A percentile compares a stretch with the other conserved stretches of the same genome.
Evolutionary conservation across 2,329 filamentous ascomycete genomes (phyloP).

Genomic region (Venturia nashicola): DNA sequence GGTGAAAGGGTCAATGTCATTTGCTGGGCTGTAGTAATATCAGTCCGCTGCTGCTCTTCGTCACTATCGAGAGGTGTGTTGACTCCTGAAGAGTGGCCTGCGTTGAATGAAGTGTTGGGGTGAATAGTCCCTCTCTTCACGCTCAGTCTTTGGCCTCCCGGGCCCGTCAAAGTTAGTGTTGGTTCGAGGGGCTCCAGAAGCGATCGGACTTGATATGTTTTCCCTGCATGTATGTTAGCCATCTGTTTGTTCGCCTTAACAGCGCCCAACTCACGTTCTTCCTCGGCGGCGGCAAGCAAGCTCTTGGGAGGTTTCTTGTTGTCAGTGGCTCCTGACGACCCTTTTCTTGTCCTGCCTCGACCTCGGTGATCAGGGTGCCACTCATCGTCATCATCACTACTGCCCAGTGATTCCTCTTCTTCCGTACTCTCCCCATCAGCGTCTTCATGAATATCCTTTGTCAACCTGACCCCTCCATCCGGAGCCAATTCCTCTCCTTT

Average conservation of each 20-base stretch:
- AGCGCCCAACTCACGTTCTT: constrained; percentile 51
- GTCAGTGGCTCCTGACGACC: constrained; percentile 12
- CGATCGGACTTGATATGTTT: constrained; percentile 49
- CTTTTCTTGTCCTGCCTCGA: constrained; percentile 22
- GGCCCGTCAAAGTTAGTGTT: constrained; percentile 51
- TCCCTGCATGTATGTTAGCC: constrained; percentile 28
- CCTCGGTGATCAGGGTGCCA: constrained; percentile 27
- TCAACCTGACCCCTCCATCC: constrained; percentile 43
- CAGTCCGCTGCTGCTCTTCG: constrained; percentile 69
- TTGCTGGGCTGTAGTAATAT: constrained; percentile 79
- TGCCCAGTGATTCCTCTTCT: constrained; percentile 38
- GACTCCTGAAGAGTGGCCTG: constrained; percentile 44
- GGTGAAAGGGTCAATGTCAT: constrained; percentile 70
- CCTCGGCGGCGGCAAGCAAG: constrained; percentile 61
- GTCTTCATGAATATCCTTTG: constrained; percentile 57
- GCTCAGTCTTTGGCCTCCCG: constrained; percentile 46
- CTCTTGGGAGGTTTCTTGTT: constrained; percentile 37
- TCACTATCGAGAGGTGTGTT: constrained; percentile 66
- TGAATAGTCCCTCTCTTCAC: constrained; percentile 41
- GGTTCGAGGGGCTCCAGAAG: constrained; percentile 55
- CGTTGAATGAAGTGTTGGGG: constrained; percentile 75
- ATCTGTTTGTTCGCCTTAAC: constrained; percentile 11
- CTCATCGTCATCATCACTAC: constrained; percentile 56
- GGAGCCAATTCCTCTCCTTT: constrained; percentile 31
- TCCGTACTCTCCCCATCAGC: constrained; percentile 58